These are phyloP conservation scores for Lenwebbia sp. DNA, from an alignment of 345 rosid genomes.

Conservation along the genomic window DNA sequence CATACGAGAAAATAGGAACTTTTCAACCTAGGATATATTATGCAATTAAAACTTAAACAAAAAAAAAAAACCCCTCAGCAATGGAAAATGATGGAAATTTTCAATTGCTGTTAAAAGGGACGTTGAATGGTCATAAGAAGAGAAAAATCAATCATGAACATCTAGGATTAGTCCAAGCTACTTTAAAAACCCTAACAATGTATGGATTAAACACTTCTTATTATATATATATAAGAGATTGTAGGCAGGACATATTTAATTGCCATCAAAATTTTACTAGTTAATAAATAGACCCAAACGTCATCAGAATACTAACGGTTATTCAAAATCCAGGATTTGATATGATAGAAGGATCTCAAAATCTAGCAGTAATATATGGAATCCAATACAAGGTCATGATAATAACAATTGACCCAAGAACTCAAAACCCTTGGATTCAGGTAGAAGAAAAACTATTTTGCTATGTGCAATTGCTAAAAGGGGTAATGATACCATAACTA, in stretches of 20 bases:
- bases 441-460: too few species aligned
- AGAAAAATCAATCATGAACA: not conserved
- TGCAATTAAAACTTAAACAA: not conserved
- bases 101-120: not conserved
- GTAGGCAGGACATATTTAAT: not conserved
- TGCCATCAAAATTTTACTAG: not conserved
- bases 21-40: not conserved
- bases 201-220: not conserved
- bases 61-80: not conserved
- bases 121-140: not conserved
- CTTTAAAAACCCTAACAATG: not conserved
- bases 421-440: too few species aligned
- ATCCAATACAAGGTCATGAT: too few species aligned
- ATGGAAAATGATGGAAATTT: not conserved
- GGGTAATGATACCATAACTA: too few species aligned
- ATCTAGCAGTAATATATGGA: too few species aligned
- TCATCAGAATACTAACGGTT: too few species aligned
- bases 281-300: too few species aligned
- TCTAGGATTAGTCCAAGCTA: not conserved
- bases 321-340: too few species aligned
- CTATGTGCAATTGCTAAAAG: too few species aligned
- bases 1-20: not conserved
- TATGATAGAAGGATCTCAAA: too few species aligned
- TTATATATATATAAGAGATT: not conserved
- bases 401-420: too few species aligned